Percentiles rank a stretch among this genome's conserved stretches.
Conservation (phyloP, 202 grass and related monocot genomes). For the Saccharum hybrid region DNA sequence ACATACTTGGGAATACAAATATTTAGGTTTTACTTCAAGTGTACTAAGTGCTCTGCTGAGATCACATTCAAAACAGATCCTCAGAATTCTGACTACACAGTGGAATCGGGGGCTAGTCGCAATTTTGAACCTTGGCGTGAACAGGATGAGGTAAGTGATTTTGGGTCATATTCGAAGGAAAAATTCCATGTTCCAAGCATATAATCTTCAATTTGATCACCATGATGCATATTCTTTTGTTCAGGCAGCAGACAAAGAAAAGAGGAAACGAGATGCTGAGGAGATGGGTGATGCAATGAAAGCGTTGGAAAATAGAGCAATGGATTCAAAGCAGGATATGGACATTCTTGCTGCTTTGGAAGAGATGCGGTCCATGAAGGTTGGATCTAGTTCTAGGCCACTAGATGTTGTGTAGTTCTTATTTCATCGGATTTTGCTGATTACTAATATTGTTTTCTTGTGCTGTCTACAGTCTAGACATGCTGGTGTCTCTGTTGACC, state of each 20-base stretch:
- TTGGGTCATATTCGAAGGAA: constrained; percentile 5
- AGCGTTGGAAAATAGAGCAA: constrained; percentile 82
- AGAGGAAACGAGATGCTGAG: constrained; percentile 83
- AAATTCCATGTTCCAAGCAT: constrained; percentile 1
- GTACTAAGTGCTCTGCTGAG: constrained; percentile 76
- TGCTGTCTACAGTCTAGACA: constrained; percentile 69
- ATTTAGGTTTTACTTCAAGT: constrained; percentile 86
- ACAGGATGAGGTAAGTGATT: constrained; percentile 62
- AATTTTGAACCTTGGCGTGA: constrained; percentile 87
- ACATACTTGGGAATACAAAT: constrained; percentile 79
- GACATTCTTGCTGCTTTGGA: constrained; percentile 96
- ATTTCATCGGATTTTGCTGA: constrained; percentile 6
- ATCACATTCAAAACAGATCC: constrained; percentile 88
- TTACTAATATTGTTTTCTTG: constrained; percentile 33
- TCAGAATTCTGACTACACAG: constrained; percentile 81
- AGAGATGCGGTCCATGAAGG: constrained; percentile 88
- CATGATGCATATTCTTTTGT: constrained; percentile 4
- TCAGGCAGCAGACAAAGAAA: constrained; percentile 70
- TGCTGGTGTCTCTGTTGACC: constrained; percentile 83
- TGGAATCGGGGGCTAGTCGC: constrained; percentile 74
- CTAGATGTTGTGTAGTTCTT: not conserved
- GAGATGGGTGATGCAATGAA: constrained; percentile 99
- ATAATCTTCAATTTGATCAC: constrained; percentile 39
- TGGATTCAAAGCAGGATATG: constrained; percentile 94
- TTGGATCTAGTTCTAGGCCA: constrained; percentile 28